Conservation (phyloP, 1,284 basidiomycete genomes). For the Melanopsichium pennsylvanicum region DNA sequence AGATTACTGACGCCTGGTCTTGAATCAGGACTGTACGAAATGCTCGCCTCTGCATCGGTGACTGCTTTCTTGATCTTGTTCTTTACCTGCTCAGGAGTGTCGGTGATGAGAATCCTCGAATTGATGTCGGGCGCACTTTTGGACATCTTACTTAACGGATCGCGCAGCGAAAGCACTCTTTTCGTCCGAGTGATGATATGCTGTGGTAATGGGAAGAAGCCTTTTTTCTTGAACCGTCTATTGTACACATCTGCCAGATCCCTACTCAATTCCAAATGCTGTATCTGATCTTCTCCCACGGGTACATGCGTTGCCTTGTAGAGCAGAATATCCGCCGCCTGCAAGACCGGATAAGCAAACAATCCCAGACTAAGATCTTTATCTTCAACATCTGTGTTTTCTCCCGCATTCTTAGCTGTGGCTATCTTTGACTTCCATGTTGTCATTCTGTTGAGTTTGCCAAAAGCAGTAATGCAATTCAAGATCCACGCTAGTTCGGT, state of each 20-base stretch:
- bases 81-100: slow-evolving; percentile 73
- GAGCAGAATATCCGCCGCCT: slow-evolving; percentile 88
- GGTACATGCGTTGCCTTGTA: slow-evolving; percentile 94
- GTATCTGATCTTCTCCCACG: slow-evolving; percentile 92
- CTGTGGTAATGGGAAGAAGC: slow-evolving; percentile 77
- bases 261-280: slow-evolving; percentile 87
- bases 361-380: slow-evolving; percentile 82
- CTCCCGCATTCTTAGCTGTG: slow-evolving; percentile 72
- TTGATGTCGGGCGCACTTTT: slow-evolving; percentile 82
- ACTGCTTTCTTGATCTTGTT: slow-evolving; percentile 81
- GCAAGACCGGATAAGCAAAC: slow-evolving; percentile 89
- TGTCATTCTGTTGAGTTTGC: slow-evolving; percentile 86
- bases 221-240: slow-evolving; percentile 68
- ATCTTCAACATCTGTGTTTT: slow-evolving; percentile 81
- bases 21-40: slow-evolving; percentile 78
- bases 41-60: slow-evolving; percentile 76
- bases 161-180: slow-evolving; percentile 77
- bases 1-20: slow-evolving; percentile 87
- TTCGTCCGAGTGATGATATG: slow-evolving; percentile 78
- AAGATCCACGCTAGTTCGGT: slow-evolving; percentile 91
- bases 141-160: slow-evolving; percentile 91
- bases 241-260: slow-evolving; percentile 87
- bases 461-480: slow-evolving; percentile 82
- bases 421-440: slow-evolving; percentile 92
- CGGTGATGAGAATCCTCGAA: slow-evolving; percentile 88